These are phyloP conservation scores for Colletotrichum higginsianum DNA, from an alignment of 2,329 filamentous ascomycete genomes.

Conservation along the genomic window DNA sequence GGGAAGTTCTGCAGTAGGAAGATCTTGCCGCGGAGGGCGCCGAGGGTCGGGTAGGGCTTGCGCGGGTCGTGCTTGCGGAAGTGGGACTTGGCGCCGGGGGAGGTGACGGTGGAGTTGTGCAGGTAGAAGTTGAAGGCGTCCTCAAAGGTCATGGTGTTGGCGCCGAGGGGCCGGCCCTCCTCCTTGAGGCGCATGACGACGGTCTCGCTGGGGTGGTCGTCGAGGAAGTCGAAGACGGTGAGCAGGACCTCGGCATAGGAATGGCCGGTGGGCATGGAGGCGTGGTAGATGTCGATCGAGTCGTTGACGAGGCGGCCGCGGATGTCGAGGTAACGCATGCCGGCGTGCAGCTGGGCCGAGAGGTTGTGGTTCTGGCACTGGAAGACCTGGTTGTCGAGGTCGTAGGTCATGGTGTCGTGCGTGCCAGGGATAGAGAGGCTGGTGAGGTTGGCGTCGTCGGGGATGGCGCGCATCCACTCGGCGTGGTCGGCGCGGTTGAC, in stretches of 20 bases:
- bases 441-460: slow-evolving; percentile 58
- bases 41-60: slow-evolving; percentile 59
- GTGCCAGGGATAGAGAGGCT: slow-evolving; percentile 66
- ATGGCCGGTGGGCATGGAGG: slow-evolving; percentile 60
- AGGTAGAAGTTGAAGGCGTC: slow-evolving; percentile 61
- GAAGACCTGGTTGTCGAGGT: slow-evolving; percentile 52
- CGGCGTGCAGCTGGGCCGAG: slow-evolving; percentile 59
- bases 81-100: slow-evolving; percentile 53
- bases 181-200: slow-evolving; percentile 67
- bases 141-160: slow-evolving; percentile 59
- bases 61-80: slow-evolving; percentile 53
- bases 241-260: slow-evolving; percentile 59
- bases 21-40: slow-evolving; percentile 61
- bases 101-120: slow-evolving; percentile 52
- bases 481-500: slow-evolving; percentile 51
- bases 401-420: slow-evolving; percentile 68
- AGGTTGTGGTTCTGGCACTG: slow-evolving; percentile 66
- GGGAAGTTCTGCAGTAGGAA: slow-evolving; percentile 65
- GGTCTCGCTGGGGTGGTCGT: slow-evolving; percentile 60
- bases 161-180: slow-evolving; percentile 57
- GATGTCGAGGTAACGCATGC: slow-evolving; percentile 66
- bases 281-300: slow-evolving; percentile 64
- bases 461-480: slow-evolving; percentile 61
- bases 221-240: slow-evolving; percentile 62
- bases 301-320: slow-evolving; percentile 60